Conservation (phyloP, 116 monocot genomes). For the Iris pallida region DNA sequence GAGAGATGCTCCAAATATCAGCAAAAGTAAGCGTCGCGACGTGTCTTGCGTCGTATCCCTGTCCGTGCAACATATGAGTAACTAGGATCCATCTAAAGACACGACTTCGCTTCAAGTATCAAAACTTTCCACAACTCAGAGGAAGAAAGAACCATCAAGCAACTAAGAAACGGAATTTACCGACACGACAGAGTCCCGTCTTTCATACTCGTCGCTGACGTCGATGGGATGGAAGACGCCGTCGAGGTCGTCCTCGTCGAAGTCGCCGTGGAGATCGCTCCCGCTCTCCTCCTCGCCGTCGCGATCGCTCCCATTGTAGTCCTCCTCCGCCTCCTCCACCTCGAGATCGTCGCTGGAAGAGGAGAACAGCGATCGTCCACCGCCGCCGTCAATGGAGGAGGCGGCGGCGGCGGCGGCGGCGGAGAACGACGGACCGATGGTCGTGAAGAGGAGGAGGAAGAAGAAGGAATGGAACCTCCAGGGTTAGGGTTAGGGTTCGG, state of each 20-base stretch:
- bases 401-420: no score
- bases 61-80: no score
- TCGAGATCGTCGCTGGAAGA: neutral
- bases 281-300: neutral
- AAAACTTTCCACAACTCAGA: no score
- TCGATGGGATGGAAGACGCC: neutral
- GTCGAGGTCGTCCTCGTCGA: neutral
- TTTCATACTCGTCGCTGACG: no score
- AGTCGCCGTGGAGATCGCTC: neutral
- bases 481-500: no score
- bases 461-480: no score
- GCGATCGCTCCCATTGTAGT: neutral
- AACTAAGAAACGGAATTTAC: neutral
- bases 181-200: neutral
- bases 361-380: neutral
- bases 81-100: no score
- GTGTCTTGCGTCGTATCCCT: no score
- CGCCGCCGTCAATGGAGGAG: neutral
- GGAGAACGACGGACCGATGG: neutral
- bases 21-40: no score
- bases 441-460: neutral
- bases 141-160: no score
- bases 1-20: no score
- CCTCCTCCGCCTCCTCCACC: neutral
- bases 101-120: no score